Conservation (phyloP, 2,329 filamentous ascomycete genomes). For the Aspergillus ustus region DNA sequence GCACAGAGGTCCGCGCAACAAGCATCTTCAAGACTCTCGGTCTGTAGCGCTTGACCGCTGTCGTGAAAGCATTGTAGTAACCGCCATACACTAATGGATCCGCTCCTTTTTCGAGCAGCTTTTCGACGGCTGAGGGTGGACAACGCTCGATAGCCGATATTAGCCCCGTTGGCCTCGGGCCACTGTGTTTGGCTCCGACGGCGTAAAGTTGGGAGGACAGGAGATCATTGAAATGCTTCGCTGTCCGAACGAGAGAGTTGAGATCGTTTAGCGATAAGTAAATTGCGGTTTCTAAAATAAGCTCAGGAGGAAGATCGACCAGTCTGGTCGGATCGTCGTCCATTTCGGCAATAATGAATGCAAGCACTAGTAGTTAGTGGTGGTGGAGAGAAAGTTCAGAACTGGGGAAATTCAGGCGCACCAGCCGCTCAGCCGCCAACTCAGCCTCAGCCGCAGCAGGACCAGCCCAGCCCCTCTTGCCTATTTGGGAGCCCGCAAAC, state of each 20-base stretch:
- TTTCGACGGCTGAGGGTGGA: not conserved
- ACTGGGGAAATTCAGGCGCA: not conserved
- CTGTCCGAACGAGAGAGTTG: slow-evolving; percentile 9
- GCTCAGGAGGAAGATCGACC: not conserved
- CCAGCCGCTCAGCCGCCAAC: not conserved
- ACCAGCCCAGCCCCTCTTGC: not conserved
- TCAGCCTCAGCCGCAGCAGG: not conserved
- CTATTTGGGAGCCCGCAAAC: not conserved
- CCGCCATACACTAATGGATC: not conserved
- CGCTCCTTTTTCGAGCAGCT: not conserved
- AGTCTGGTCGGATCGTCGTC: not conserved
- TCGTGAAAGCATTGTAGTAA: not conserved
- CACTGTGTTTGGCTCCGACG: not conserved
- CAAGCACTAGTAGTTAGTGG: no score
- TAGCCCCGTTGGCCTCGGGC: not conserved
- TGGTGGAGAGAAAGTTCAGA: not conserved
- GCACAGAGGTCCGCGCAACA: not conserved
- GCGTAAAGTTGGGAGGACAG: slow-evolving; percentile 1
- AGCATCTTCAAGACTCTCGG: not conserved
- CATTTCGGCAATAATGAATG: not conserved
- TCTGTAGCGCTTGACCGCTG: not conserved
- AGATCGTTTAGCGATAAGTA: slow-evolving; percentile 6
- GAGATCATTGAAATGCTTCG: not conserved
- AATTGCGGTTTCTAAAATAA: slow-evolving; percentile 7
- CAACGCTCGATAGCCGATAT: not conserved